Evolutionary conservation across 139 green algal genomes (phyloP).

Genomic region (Chlorella sp.): DNA sequence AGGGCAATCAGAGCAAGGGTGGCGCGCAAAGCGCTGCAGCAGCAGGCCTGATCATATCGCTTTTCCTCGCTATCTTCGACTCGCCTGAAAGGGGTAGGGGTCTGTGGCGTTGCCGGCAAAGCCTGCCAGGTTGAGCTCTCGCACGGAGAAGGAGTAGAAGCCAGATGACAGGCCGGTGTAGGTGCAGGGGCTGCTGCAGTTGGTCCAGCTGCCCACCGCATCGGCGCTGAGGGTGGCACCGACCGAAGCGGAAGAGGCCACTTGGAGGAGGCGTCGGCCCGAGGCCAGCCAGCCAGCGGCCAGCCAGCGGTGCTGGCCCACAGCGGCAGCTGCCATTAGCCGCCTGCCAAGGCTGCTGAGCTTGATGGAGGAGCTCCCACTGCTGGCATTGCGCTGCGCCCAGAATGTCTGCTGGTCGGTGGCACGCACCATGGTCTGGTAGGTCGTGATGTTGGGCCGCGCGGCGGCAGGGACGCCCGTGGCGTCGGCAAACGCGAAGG

Average conservation of each 20-base stretch:
- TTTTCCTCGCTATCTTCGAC: background rate
- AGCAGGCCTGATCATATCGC: background rate
- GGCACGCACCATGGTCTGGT: constrained; percentile 10
- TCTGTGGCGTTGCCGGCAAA: constrained; percentile 34
- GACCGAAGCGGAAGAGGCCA: no score
- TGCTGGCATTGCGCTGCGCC: background rate
- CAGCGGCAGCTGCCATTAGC: background rate
- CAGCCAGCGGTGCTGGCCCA: background rate
- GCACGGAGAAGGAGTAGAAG: constrained; percentile 28
- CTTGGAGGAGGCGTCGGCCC: constrained; percentile 4
- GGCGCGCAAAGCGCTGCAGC: background rate
- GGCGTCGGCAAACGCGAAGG: constrained; percentile 13
- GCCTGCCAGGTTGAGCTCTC: constrained; percentile 43
- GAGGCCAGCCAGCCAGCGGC: background rate
- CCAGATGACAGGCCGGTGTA: constrained; percentile 25
- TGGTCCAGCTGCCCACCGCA: constrained; percentile 31
- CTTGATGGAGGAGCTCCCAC: background rate
- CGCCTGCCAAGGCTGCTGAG: background rate
- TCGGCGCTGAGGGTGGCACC: no score
- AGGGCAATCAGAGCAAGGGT: no score
- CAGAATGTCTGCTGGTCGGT: constrained; percentile 1
- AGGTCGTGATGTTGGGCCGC: background rate
- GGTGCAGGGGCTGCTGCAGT: constrained; percentile 25
- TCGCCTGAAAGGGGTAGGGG: constrained; percentile 29
- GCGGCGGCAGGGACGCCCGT: background rate